These are phyloP conservation scores for Epichloe bromicola DNA, from an alignment of 2,329 filamentous ascomycete species.

Conservation along the genomic window DNA sequence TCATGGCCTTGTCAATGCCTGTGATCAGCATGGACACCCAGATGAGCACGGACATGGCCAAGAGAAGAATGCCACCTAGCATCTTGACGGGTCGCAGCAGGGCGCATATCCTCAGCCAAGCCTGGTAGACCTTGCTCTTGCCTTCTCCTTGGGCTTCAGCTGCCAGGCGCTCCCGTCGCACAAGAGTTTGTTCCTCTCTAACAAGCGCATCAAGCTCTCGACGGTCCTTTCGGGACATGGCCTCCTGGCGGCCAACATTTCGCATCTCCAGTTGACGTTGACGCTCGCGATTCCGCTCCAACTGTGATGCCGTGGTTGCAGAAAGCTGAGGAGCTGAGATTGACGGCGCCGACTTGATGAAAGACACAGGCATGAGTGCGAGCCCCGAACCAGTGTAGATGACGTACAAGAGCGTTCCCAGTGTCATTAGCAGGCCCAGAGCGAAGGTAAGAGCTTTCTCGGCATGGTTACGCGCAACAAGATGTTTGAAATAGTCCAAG, in stretches of 20 bases:
- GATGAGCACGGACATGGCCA: slow-evolving; percentile 61
- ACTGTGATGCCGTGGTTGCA: slow-evolving; percentile 63
- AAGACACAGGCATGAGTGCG: slow-evolving; percentile 73
- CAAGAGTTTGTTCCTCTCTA: slow-evolving; percentile 82
- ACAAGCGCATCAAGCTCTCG: slow-evolving; percentile 78
- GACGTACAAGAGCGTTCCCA: slow-evolving; percentile 76
- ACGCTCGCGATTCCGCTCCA: slow-evolving; percentile 80
- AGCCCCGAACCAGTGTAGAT: slow-evolving; percentile 83
- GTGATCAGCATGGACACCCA: slow-evolving; percentile 93
- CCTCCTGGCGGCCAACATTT: slow-evolving; percentile 60
- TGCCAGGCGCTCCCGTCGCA: slow-evolving; percentile 77
- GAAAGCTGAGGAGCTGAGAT: slow-evolving; percentile 70
- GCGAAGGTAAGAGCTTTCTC: slow-evolving; percentile 87
- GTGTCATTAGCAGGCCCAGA: slow-evolving; percentile 72
- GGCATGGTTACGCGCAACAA: slow-evolving; percentile 68
- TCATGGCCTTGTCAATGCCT: slow-evolving; percentile 89
- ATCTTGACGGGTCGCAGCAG: slow-evolving; percentile 82
- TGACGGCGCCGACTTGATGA: slow-evolving; percentile 84
- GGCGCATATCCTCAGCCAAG: slow-evolving; percentile 70
- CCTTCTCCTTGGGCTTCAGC: slow-evolving; percentile 70
- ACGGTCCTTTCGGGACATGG: slow-evolving; percentile 71
- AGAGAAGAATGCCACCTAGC: slow-evolving; percentile 65
- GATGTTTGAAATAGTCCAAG: slow-evolving; percentile 79
- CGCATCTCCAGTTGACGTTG: slow-evolving; percentile 85
- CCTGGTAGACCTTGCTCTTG: slow-evolving; percentile 56